Evolutionary conservation across 805 yeast species (phyloP).

Genomic region (Teunomyces kruisii): DNA sequence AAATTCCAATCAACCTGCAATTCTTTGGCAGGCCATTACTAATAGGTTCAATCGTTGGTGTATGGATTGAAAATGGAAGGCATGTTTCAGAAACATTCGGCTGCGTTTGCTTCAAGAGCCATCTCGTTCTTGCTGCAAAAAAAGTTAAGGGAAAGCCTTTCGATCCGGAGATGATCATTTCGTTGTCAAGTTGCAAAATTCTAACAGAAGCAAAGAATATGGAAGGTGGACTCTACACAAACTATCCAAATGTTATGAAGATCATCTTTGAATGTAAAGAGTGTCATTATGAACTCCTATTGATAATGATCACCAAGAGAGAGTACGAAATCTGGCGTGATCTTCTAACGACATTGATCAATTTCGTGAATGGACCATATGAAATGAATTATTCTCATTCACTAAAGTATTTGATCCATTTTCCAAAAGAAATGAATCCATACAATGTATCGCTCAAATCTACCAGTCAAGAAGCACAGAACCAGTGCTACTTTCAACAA

Average conservation of each 20-base stretch:
- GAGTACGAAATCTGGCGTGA: constrained; percentile 46
- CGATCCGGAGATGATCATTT: constrained; percentile 48
- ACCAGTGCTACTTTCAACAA: constrained; percentile 7
- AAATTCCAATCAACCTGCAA: constrained; percentile 30
- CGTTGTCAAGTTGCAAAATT: constrained; percentile 37
- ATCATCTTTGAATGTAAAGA: constrained; percentile 45
- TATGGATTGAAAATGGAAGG: constrained; percentile 35
- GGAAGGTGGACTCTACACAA: constrained; percentile 31
- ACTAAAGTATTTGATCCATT: constrained; percentile 6
- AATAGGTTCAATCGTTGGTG: constrained; percentile 41
- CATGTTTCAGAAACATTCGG: constrained; percentile 24
- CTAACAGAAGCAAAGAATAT: constrained; percentile 20
- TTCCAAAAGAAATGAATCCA: constrained; percentile 19
- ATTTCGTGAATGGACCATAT: constrained; percentile 27
- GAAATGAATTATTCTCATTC: constrained; percentile 15
- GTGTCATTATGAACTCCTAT: constrained; percentile 45
- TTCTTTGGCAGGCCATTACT: constrained; percentile 48
- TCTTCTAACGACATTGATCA: constrained; percentile 17
- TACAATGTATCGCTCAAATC: constrained; percentile 14
- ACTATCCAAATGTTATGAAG: constrained; percentile 36
- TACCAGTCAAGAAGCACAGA: not conserved
- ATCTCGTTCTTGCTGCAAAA: constrained; percentile 37
- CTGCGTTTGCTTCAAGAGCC: constrained; percentile 50
- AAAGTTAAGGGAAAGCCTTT: constrained; percentile 21
- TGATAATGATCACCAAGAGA: constrained; percentile 25